phyloP scores from a whole-genome alignment of 148 eudicot species.

The Chenopodium quinoa region DNA sequence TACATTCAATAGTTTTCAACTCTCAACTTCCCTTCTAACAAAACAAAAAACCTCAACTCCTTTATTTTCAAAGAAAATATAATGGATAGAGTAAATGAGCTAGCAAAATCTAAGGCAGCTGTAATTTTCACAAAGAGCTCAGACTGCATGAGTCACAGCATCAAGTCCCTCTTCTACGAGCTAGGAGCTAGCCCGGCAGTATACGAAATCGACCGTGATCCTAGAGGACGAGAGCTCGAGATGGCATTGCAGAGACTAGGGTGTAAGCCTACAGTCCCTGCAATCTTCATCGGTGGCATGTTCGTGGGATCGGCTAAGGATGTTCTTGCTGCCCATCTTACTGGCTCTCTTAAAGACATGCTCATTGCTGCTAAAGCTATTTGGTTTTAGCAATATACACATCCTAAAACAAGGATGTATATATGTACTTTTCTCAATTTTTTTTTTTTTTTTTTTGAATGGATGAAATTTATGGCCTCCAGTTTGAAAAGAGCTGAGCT shows the following conservation, averaged over 20 bases:
- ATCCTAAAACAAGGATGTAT: constrained; percentile 3
- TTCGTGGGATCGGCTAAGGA: constrained; percentile 33
- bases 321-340: constrained; percentile 32
- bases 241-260: constrained; percentile 30
- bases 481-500: not conserved
- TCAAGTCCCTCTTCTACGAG: constrained; percentile 31
- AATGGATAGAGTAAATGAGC: constrained; percentile 36
- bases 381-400: constrained; percentile 25
- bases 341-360: constrained; percentile 33
- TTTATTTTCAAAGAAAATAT: not conserved
- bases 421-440: not conserved
- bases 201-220: constrained; percentile 36
- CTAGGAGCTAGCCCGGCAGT: constrained; percentile 37
- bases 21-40: no score
- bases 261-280: constrained; percentile 33
- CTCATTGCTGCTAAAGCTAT: constrained; percentile 39
- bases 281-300: constrained; percentile 35
- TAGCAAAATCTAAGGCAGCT: constrained; percentile 36
- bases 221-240: constrained; percentile 30
- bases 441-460: not conserved
- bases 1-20: not conserved
- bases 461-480: not conserved
- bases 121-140: constrained; percentile 38
- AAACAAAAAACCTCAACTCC: not conserved
- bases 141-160: constrained; percentile 40